These are phyloP conservation scores for Aspergillus fischeri DNA, from an alignment of 2,329 filamentous ascomycete genomes.

Conservation along the genomic window DNA sequence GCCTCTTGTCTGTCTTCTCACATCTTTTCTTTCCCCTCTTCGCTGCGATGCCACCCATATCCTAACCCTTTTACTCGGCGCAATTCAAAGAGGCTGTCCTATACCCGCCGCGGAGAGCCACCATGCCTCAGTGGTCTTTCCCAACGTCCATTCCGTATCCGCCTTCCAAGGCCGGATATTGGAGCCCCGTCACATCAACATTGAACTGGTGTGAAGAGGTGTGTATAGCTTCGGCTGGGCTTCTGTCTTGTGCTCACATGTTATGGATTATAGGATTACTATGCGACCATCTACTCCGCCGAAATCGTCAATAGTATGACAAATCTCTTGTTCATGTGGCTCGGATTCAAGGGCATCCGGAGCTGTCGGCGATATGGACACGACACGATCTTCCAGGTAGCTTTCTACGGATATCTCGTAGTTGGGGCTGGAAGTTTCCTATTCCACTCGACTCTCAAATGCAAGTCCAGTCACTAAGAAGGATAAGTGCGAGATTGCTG, in stretches of 20 bases:
- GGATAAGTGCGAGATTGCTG: constrained; percentile 9
- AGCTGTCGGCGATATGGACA: constrained; percentile 71
- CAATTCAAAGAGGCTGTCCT: not conserved
- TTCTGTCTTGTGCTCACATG: not conserved
- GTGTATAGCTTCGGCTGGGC: constrained; percentile 12
- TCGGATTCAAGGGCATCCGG: constrained; percentile 69
- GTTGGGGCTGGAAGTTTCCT: constrained; percentile 60
- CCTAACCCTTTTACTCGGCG: not conserved
- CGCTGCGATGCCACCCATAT: not conserved
- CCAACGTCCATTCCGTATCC: constrained; percentile 41
- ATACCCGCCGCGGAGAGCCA: constrained; percentile 8
- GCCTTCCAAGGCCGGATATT: constrained; percentile 54
- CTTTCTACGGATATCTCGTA: constrained; percentile 58
- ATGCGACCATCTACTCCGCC: constrained; percentile 69
- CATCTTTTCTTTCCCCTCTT: not conserved
- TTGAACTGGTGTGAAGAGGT: constrained; percentile 80
- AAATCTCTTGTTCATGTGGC: constrained; percentile 74
- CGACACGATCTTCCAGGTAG: constrained; percentile 69
- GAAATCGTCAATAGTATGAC: constrained; percentile 79
- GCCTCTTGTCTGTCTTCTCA: not conserved
- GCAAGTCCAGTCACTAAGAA: constrained; percentile 32
- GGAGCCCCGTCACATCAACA: constrained; percentile 67
- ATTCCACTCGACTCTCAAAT: constrained; percentile 63
- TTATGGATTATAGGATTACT: constrained; percentile 58
- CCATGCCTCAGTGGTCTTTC: constrained; percentile 26